These are phyloP conservation scores for Cynara cardunculus DNA, from an alignment of 129 eudicot species.

Conservation along the genomic window DNA sequence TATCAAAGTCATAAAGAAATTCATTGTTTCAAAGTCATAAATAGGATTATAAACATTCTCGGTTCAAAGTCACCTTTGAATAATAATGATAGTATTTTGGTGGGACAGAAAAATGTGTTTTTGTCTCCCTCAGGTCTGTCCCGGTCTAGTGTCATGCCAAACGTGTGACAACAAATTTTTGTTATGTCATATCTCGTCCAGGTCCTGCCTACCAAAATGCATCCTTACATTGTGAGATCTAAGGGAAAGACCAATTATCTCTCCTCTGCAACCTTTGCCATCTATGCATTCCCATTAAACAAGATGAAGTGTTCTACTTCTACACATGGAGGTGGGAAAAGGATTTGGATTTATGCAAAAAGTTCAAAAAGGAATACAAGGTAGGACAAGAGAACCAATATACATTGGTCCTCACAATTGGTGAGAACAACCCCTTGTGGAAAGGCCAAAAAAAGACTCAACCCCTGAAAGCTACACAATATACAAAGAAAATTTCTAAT, in stretches of 20 bases:
- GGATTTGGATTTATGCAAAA: background rate
- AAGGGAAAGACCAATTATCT: background rate
- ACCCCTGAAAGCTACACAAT: slow-evolving; percentile 15
- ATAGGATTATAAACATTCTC: too few relatives aligned
- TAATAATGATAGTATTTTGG: too few relatives aligned
- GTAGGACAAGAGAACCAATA: slow-evolving; percentile 2
- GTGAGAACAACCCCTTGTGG: slow-evolving; percentile 29
- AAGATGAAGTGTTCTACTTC: background rate
- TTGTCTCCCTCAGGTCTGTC: background rate
- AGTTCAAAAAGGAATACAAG: slow-evolving; percentile 7
- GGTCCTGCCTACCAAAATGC: background rate
- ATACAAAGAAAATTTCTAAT: slow-evolving; percentile 13
- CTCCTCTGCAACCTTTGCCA: background rate
- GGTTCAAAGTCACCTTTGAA: too few relatives aligned
- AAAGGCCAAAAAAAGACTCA: background rate
- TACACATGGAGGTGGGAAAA: background rate
- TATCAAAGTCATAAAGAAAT: too few relatives aligned
- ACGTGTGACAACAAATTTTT: background rate
- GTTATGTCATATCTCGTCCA: background rate
- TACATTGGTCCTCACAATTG: slow-evolving; percentile 31
- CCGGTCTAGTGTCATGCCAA: background rate
- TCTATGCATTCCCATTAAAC: background rate
- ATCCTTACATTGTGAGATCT: background rate
- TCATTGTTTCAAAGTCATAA: too few relatives aligned
- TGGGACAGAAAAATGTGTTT: background rate